Evolutionary conservation across 352 stramenopile species (phyloP).

Genomic region (Phytophthora crassamura): DNA sequence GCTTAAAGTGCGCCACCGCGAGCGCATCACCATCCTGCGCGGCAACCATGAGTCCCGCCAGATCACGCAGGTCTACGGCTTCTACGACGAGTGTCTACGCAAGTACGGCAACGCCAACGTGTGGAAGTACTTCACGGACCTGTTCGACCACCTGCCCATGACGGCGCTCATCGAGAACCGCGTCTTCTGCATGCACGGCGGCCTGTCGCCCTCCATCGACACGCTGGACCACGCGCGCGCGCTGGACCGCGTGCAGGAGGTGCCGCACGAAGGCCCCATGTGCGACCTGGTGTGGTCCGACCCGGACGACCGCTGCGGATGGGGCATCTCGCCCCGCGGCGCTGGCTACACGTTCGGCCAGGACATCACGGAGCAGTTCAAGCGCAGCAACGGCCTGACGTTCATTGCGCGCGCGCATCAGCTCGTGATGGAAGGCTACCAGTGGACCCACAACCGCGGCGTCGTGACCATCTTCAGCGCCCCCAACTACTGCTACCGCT

Average conservation of each 20-base stretch:
- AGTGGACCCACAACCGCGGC: slow-evolving; percentile 93
- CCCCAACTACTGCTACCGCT: slow-evolving; percentile 96
- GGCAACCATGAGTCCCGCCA: slow-evolving; percentile 84
- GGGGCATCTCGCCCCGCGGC: slow-evolving; percentile 87
- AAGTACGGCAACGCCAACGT: slow-evolving; percentile 98
- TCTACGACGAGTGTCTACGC: slow-evolving; percentile 76
- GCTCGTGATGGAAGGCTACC: slow-evolving; percentile 95
- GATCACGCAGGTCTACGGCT: slow-evolving; percentile 89
- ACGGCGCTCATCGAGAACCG: slow-evolving; percentile 90
- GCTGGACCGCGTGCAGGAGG: slow-evolving; percentile 87
- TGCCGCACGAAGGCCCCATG: slow-evolving; percentile 89
- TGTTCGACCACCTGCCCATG: slow-evolving; percentile 91
- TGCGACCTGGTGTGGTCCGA: slow-evolving; percentile 91
- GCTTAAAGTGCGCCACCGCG: slow-evolving; percentile 86
- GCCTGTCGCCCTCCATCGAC: slow-evolving; percentile 88
- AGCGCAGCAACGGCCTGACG: slow-evolving; percentile 88
- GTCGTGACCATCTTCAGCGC: slow-evolving; percentile 94
- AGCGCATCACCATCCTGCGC: slow-evolving; percentile 86
- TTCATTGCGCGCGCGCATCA: slow-evolving; percentile 91
- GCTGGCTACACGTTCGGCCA: slow-evolving; percentile 90
- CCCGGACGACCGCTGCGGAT: slow-evolving; percentile 87
- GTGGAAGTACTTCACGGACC: slow-evolving; percentile 92
- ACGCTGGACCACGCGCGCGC: slow-evolving; percentile 87
- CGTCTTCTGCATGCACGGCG: slow-evolving; percentile 92
- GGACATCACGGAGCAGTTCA: slow-evolving; percentile 92